Evolutionary conservation across 495 filamentous ascomycete genomes (phyloP), one percentile per base, ranked within the genome.

Genomic region (Aspergillus ostianus): DNA sequence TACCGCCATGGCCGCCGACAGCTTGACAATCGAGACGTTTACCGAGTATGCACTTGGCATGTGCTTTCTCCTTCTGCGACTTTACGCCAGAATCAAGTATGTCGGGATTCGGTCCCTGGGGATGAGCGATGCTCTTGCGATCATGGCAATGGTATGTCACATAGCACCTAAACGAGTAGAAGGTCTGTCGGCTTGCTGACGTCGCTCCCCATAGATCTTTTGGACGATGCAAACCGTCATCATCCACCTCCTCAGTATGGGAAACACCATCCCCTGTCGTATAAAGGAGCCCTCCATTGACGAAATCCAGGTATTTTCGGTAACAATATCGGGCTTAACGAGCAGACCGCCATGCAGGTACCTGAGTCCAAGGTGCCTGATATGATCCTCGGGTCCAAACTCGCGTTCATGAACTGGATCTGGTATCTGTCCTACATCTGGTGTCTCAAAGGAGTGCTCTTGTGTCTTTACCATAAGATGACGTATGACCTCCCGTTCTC

Each of bases 371-470:
- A 63, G 20, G 51, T 69, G 0, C 19, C 56, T 6, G 15, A 56
- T 6, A 56, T 69, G 50, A 53, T 60, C 9, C 58, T 64, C 0
- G 67, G 67, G 17, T 69, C 67, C 6, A 66, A 67, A 47, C 29
- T 69, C 27, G 64, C 64, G 8, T 69, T 69, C 41, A 64, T 59
- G 64, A 78, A 79, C 4, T 83, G 82, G 80, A 77, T 76, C 21
- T 68, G 74, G 8, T 85, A 84, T 58, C 75, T 76, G 2, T 73
- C 75, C 48, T 67, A 82, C n/a, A 68, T 85, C 4, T 85, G 81
- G 80, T 65, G 65, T 6, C 58, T 85, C 52, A 85, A 85, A 57
- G 67, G 76, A 3, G 74, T 79, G 60, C 69, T 83, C 63, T 70
- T 77, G 20, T 70, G 75, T 27, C 82, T 84, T 51, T 85, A 80